phyloP scores from a whole-genome alignment of 768 basidiomycete genomes.

The Pisolithus sp. region DNA sequence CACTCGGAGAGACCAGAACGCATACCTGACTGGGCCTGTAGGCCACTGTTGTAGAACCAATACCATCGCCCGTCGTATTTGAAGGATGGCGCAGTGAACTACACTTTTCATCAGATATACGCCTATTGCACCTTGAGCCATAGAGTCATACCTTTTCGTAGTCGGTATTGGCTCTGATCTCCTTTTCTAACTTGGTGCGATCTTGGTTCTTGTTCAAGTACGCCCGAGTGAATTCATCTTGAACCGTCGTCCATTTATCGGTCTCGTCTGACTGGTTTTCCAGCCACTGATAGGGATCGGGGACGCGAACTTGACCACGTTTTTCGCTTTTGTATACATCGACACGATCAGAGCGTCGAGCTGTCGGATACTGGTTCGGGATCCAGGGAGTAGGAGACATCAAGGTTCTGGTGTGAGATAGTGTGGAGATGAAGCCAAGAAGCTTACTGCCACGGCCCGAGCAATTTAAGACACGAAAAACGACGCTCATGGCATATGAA shows the following conservation, averaged over 20 bases:
- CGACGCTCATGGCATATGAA: slow-evolving; percentile 6
- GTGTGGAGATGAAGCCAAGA: slow-evolving; percentile 15
- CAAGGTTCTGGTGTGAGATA: slow-evolving; percentile 9
- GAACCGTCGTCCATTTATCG: slow-evolving; percentile 54
- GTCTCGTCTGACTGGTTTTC: slow-evolving; percentile 60
- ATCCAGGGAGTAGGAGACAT: slow-evolving; percentile 46
- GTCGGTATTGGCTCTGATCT: slow-evolving; percentile 49
- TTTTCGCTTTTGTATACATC: slow-evolving; percentile 63
- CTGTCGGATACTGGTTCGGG: slow-evolving; percentile 54
- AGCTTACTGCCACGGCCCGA: slow-evolving; percentile 15
- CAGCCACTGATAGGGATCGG: slow-evolving; percentile 73
- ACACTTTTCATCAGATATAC: slow-evolving; percentile 2
- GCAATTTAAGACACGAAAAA: slow-evolving; percentile 12
- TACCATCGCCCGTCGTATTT: slow-evolving; percentile 72
- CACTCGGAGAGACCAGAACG: neutral
- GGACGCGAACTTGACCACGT: slow-evolving; percentile 54
- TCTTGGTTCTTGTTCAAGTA: slow-evolving; percentile 63
- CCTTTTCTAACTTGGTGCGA: slow-evolving; percentile 48
- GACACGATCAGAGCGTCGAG: slow-evolving; percentile 59
- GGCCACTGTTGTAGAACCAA: slow-evolving; percentile 73
- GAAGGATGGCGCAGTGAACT: slow-evolving; percentile 61
- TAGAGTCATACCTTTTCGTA: slow-evolving; percentile 38
- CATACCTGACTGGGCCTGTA: slow-evolving; percentile 56
- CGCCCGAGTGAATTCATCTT: slow-evolving; percentile 50
- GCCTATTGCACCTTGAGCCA: neutral